Percentiles rank a stretch among this genome's conserved stretches.
Evolutionary conservation across 2,329 filamentous ascomycete genomes (phyloP).

Genomic region (Aspergillus chevalieri): DNA sequence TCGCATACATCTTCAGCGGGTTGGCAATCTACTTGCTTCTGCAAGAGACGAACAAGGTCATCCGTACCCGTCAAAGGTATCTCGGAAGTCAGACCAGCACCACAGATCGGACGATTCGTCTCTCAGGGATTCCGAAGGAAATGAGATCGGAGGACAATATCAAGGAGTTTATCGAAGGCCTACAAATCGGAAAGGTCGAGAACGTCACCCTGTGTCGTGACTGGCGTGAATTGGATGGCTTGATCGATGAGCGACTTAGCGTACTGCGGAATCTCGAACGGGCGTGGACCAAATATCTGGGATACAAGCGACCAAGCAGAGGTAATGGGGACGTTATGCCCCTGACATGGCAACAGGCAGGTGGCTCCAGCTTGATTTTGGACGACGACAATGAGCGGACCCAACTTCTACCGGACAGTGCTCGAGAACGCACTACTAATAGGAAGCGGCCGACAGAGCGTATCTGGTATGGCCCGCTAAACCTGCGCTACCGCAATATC

Average conservation of each 20-base stretch:
- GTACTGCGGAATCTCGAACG: conserved; percentile 71
- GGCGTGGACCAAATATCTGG: conserved; percentile 73
- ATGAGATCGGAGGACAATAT: conserved; percentile 76
- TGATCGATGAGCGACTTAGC: conserved; percentile 61
- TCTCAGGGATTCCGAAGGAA: conserved; percentile 79
- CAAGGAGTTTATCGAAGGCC: conserved; percentile 76
- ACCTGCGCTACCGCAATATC: conserved; percentile 63
- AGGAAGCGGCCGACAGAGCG: conserved; percentile 60
- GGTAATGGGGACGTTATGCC: conserved; percentile 38
- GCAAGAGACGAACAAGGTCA: conserved; percentile 75
- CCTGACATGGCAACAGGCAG: conserved; percentile 45
- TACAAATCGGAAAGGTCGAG: conserved; percentile 86
- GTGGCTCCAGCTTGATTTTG: conserved; percentile 23
- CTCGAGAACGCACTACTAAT: conserved; percentile 36
- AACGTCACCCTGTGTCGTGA: conserved; percentile 78
- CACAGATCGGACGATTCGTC: conserved; percentile 85
- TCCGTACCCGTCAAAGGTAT: conserved; percentile 81
- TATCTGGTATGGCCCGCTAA: conserved; percentile 72
- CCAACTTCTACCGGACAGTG: conserved; percentile 49
- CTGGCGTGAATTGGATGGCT: conserved; percentile 73
- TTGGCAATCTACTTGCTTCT: conserved; percentile 79
- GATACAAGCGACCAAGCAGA: conserved; percentile 47
- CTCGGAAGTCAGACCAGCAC: conserved; percentile 91
- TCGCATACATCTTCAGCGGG: conserved; percentile 84
- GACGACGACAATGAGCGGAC: conserved; percentile 53